Conservation (phyloP, 1,284 basidiomycete species). For the Pascua guehoae region DNA sequence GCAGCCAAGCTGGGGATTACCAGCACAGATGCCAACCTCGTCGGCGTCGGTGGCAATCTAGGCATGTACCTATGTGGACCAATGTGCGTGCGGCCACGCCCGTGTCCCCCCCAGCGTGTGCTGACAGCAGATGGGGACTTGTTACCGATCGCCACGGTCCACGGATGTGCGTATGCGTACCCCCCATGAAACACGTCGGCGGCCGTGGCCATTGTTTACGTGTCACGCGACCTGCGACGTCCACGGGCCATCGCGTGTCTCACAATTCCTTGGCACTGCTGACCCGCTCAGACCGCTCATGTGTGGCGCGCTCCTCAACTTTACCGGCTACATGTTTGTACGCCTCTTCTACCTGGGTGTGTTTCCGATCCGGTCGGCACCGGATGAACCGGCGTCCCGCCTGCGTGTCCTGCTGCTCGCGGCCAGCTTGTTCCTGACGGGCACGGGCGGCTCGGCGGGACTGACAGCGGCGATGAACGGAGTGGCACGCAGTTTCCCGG, state of each 20-base stretch:
- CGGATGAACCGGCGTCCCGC: constrained; percentile 16
- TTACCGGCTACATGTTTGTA: constrained; percentile 66
- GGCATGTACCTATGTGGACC: constrained; percentile 44
- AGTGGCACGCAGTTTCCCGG: constrained; percentile 47
- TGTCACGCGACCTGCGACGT: no score
- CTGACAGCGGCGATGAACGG: constrained; percentile 46
- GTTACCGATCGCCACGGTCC: constrained; percentile 65
- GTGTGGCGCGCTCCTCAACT: constrained; percentile 55
- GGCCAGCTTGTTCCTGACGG: constrained; percentile 44
- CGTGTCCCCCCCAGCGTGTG: neutral
- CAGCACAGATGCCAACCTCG: constrained; percentile 70
- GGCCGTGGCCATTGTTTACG: neutral
- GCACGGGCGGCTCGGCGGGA: constrained; percentile 44
- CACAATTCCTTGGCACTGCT: neutral
- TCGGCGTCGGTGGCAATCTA: constrained; percentile 54
- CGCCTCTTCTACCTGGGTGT: constrained; percentile 58
- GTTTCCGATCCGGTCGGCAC: constrained; percentile 22
- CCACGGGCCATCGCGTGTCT: neutral
- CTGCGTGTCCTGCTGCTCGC: constrained; percentile 30
- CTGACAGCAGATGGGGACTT: constrained; percentile 59
- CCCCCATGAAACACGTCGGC: neutral
- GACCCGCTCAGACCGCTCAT: constrained; percentile 30
- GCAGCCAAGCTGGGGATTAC: constrained; percentile 64
- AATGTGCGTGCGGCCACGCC: constrained; percentile 10
- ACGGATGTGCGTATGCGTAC: constrained; percentile 52